Percentiles rank a stretch among this genome's conserved stretches.
These are phyloP conservation scores for Periconia digitata DNA, from an alignment of 2,329 filamentous ascomycete species.

Conservation along the genomic window DNA sequence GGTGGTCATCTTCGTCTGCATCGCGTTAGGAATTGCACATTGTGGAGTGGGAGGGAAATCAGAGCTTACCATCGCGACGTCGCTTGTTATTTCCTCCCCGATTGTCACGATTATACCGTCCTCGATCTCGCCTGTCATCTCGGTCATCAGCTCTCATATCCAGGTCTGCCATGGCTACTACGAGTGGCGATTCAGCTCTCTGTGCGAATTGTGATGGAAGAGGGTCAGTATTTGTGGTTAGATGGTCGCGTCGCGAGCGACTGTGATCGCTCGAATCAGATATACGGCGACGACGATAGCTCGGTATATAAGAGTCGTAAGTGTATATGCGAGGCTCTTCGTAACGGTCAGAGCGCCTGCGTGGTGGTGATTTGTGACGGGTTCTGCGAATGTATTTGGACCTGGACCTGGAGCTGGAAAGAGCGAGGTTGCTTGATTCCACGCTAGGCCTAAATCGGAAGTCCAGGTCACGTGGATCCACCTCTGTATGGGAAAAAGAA, in stretches of 20 bases:
- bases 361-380: conserved; percentile 2
- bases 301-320: conserved; percentile 1
- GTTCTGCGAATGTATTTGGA: conserved; percentile 4
- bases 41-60: conserved; percentile 5
- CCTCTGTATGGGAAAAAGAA: not conserved
- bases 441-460: no score
- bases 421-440: conserved; percentile 14
- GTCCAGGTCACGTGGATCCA: not conserved
- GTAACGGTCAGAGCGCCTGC: conserved; percentile 5
- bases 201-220: not conserved
- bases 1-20: conserved; percentile 31
- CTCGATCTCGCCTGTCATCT: conserved; percentile 30
- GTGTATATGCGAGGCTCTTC: conserved; percentile 4
- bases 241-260: not conserved
- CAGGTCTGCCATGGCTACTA: conserved; percentile 30
- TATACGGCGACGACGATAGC: not conserved
- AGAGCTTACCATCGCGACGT: conserved; percentile 32
- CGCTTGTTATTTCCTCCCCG: conserved; percentile 34
- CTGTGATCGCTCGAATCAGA: not conserved
- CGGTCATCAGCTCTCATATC: conserved; percentile 29
- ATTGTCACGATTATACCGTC: conserved; percentile 12
- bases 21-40: conserved; percentile 6
- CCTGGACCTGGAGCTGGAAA: no score
- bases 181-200: conserved; percentile 8
- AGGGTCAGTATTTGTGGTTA: conserved; percentile 10